These are phyloP conservation scores for Amoebophrya sp. DNA, from an alignment of 169 alveolate genomes.

Conservation along the genomic window DNA sequence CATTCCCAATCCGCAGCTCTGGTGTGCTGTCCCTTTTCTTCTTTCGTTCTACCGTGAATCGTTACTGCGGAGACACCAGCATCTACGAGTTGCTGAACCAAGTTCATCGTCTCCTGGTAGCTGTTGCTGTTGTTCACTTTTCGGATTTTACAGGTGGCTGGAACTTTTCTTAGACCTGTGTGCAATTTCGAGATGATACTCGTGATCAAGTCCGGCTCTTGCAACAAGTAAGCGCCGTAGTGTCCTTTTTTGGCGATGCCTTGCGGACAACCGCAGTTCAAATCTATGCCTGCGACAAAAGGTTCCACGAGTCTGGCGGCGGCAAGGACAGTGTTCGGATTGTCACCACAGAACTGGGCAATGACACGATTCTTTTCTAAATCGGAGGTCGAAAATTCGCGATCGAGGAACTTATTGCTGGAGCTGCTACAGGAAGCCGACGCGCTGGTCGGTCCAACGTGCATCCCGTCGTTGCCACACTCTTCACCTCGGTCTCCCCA, in stretches of 20 bases:
- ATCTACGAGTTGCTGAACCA: neutral
- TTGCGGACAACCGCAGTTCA: constrained; percentile 51
- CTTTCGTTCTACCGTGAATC: constrained; percentile 47
- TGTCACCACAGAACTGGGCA: constrained; percentile 49
- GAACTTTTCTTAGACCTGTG: neutral
- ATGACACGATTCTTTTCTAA: neutral
- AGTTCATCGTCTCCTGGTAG: constrained; percentile 11
- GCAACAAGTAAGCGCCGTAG: constrained; percentile 46
- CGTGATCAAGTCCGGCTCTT: constrained; percentile 37
- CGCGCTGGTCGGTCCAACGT: neutral
- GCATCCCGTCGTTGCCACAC: neutral
- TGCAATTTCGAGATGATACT: neutral
- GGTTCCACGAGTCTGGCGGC: constrained; percentile 40
- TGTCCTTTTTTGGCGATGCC: constrained; percentile 47
- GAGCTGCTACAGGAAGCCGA: neutral
- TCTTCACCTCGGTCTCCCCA: no score
- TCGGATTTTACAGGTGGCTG: constrained; percentile 47
- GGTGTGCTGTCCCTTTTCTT: constrained; percentile 37
- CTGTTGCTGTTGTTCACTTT: constrained; percentile 28
- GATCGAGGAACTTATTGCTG: neutral
- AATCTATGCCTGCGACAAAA: constrained; percentile 40
- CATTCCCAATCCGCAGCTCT: constrained; percentile 39
- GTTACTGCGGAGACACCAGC: constrained; percentile 36
- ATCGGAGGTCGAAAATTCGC: neutral
- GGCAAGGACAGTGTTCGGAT: constrained; percentile 32